Evolutionary conservation across 1,284 basidiomycete species (phyloP), one percentile per base, ranked within the genome.

Genomic region (Mrakiaceae sp.): DNA sequence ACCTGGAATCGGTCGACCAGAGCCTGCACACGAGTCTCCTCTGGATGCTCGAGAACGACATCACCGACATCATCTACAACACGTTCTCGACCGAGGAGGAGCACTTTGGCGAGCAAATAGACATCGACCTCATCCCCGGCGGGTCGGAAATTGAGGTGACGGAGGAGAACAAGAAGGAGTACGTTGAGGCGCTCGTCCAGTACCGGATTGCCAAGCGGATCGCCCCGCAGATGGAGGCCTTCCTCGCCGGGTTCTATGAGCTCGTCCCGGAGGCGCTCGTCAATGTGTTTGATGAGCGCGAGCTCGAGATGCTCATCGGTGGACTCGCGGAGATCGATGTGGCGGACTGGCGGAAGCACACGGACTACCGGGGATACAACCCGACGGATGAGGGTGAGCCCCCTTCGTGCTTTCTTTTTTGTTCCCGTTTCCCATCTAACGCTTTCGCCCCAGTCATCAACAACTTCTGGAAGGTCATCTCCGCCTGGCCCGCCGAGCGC

Each of bases 401-500:
- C 43, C 43, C 52, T 46, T 44, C 4, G 43, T 12, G 42, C 9
- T 14, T 42, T 46, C 5, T 51, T 49, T 59, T 4, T 6, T 46
- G 11, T 50, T 60, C 40, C 7, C 44, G 7, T 49, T 43, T 8
- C 48, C 2, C 2, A 8, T 9, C 48, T 49, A 49, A 14, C 48
- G 9, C 48, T 49, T 49, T 49, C 48, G 9, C 14, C 9, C 8
- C 48, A 27, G 27, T 98, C 67, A 91, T 98, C 69, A 90, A 97
- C 75, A 98, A 95, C 95, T 98, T 98, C 84, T 98, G 96, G 95
- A 87, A 98, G 79, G 93, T 90, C 72, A 89, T 98, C 66, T 86
- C 89, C 64, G 86, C 86, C 62, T 98, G 95, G 95, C 93, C 95
- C 5, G 82, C 92, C 0, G 95, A 98, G 78, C 86, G 92, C 75